Evolutionary conservation across 1,284 basidiomycete species (phyloP).

Genomic region (Cutaneotrichosporon arboriforme): DNA sequence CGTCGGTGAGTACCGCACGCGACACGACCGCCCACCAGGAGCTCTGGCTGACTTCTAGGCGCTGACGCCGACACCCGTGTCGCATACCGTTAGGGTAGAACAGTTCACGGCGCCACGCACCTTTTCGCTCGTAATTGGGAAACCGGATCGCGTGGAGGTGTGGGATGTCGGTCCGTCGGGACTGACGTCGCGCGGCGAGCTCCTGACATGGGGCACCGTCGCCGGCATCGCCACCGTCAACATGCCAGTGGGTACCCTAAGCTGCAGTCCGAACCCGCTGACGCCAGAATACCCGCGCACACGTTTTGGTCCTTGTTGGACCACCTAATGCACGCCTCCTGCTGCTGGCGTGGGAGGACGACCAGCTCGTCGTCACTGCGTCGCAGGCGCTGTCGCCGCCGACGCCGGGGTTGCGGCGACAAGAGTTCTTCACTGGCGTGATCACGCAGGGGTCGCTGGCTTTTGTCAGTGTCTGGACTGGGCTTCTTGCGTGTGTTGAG

Average conservation of each 20-base stretch:
- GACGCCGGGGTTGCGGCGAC: conserved; percentile 34
- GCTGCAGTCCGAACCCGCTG: neutral
- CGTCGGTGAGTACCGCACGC: conserved; percentile 27
- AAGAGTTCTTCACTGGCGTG: conserved; percentile 45
- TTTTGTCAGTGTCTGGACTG: conserved; percentile 43
- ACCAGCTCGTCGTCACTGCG: conserved; percentile 31
- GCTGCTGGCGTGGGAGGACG: conserved; percentile 28
- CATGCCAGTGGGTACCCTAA: conserved; percentile 21
- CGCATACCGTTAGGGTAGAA: conserved; percentile 30
- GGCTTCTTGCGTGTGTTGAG: conserved; percentile 42
- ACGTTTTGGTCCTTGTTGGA: conserved; percentile 38
- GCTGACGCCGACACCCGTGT: conserved; percentile 44
- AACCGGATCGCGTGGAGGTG: conserved; percentile 41
- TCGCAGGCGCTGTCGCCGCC: conserved; percentile 30
- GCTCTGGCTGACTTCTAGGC: conserved; percentile 26
- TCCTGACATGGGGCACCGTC: conserved; percentile 44
- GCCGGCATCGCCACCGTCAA: conserved; percentile 36
- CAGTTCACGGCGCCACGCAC: conserved; percentile 26
- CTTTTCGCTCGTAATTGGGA: conserved; percentile 39
- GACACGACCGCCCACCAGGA: neutral
- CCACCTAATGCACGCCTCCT: conserved; percentile 44
- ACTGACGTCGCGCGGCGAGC: conserved; percentile 25
- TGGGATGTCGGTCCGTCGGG: conserved; percentile 37
- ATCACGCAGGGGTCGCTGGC: conserved; percentile 28
- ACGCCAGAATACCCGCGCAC: conserved; percentile 34